A percentile compares a stretch with the other conserved stretches of the same genome.
These are phyloP conservation scores for Acanthamoeba lenticulata DNA, from an alignment of 208 protist species.

Conservation along the genomic window DNA sequence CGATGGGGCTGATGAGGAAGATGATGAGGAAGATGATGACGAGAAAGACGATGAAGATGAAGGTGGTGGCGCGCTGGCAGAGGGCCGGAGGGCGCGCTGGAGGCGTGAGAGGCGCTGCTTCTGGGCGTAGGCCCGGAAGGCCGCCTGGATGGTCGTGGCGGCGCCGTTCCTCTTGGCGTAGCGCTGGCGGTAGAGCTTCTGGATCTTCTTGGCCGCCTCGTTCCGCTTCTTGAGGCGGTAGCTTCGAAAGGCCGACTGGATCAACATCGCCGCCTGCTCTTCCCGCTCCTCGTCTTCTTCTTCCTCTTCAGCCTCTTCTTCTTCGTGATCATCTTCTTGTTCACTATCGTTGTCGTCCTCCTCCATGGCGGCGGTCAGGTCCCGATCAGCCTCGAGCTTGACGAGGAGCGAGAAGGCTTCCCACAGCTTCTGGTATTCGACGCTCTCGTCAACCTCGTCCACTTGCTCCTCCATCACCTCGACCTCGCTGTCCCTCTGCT, in stretches of 20 bases:
- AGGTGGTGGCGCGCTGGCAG: too few relatives aligned
- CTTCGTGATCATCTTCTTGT: too few relatives aligned
- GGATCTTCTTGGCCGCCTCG: conserved; percentile 25
- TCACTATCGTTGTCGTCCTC: too few relatives aligned
- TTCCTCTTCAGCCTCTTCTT: too few relatives aligned
- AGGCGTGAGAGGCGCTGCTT: too few relatives aligned
- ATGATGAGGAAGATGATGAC: too few relatives aligned
- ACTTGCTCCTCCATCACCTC: not conserved
- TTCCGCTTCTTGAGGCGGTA: conserved; percentile 7
- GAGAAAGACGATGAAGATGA: too few relatives aligned
- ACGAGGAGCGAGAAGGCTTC: not conserved
- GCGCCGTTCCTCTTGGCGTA: conserved; percentile 22
- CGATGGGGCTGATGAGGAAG: too few relatives aligned
- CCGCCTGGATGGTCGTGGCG: conserved; percentile 21
- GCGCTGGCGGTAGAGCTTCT: conserved; percentile 1
- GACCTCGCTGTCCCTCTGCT: not conserved
- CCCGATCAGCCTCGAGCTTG: not conserved
- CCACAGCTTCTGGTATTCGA: not conserved
- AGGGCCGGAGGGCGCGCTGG: too few relatives aligned
- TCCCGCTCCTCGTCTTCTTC: too few relatives aligned
- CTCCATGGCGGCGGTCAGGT: too few relatives aligned
- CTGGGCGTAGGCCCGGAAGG: not conserved
- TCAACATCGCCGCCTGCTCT: conserved; percentile 13
- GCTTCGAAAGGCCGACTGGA: conserved; percentile 16
- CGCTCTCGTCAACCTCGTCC: not conserved